phyloP scores from a whole-genome alignment of 1,284 basidiomycete genomes.

The Volvariella volvacea region DNA sequence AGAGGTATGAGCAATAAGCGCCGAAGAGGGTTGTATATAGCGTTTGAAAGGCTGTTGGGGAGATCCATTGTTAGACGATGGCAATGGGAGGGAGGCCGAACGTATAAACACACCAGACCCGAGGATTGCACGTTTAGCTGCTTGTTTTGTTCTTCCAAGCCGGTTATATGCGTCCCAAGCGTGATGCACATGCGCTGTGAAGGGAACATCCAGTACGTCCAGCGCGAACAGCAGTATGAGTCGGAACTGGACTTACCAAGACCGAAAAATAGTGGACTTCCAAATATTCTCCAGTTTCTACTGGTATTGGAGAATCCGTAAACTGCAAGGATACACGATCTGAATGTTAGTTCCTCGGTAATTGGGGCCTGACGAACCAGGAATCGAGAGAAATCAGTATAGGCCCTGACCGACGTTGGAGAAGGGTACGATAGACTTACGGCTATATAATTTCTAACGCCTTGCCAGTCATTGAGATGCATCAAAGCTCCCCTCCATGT shows the following conservation, averaged over 20 bases:
- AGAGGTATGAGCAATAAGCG: constrained; percentile 82
- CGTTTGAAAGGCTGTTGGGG: constrained; percentile 73
- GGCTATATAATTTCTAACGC: constrained; percentile 72
- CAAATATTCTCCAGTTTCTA: constrained; percentile 59
- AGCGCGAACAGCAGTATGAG: background rate
- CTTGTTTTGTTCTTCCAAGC: constrained; percentile 55
- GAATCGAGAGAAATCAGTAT: constrained; percentile 6
- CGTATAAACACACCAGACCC: constrained; percentile 49
- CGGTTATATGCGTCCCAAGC: constrained; percentile 78
- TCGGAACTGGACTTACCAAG: constrained; percentile 47
- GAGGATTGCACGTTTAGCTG: constrained; percentile 56
- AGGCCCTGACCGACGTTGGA: background rate
- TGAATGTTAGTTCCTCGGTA: constrained; percentile 91
- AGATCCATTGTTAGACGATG: too few relatives aligned
- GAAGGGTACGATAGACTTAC: constrained; percentile 39
- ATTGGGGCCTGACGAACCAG: constrained; percentile 61
- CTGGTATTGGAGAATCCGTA: constrained; percentile 66
- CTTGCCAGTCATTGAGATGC: constrained; percentile 45
- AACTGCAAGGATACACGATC: constrained; percentile 75
- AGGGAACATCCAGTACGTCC: background rate
- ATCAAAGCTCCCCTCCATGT: constrained; percentile 32
- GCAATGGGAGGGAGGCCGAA: too few relatives aligned
- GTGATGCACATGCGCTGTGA: constrained; percentile 85
- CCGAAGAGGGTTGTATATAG: constrained; percentile 90
- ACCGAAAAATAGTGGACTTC: constrained; percentile 85